Evolutionary conservation across 352 stramenopile genomes (phyloP).

Genomic region (Phytopythium chamaehyphon): DNA sequence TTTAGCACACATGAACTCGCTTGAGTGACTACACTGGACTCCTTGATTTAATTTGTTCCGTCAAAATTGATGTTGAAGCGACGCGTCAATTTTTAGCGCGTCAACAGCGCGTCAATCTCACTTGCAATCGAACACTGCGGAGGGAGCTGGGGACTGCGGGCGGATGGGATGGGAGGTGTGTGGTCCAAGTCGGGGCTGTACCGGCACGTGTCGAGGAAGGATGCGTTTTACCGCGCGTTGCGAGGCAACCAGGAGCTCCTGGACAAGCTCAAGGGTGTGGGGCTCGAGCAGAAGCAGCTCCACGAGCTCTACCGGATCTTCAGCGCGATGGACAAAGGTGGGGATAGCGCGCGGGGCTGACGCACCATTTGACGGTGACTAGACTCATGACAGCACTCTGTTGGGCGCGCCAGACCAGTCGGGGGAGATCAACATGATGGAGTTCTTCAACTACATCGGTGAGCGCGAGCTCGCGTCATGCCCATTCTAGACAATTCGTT

Average conservation of each 20-base stretch:
- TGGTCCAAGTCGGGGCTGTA: neutral
- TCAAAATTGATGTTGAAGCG: neutral
- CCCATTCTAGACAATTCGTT: neutral
- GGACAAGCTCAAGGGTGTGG: constrained; percentile 31
- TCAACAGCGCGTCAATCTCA: too few species aligned
- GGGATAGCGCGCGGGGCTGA: neutral
- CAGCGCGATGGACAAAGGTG: constrained; percentile 49
- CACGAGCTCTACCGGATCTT: constrained; percentile 53
- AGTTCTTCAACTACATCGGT: constrained; percentile 75
- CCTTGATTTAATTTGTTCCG: too few species aligned
- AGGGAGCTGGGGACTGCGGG: neutral
- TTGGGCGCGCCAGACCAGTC: constrained; percentile 36
- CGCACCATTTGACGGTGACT: neutral
- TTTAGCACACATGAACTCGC: too few species aligned
- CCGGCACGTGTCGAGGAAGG: constrained; percentile 5
- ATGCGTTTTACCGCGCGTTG: constrained; percentile 24
- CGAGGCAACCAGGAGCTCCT: constrained; percentile 33
- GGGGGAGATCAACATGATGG: constrained; percentile 55
- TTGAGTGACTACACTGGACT: too few species aligned
- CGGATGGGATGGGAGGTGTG: constrained; percentile 18
- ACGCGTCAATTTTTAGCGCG: constrained; percentile 2
- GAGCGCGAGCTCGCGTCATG: neutral
- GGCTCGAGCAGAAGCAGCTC: constrained; percentile 43
- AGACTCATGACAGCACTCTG: constrained; percentile 1
- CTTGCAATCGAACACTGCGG: neutral